A percentile compares a stretch with the other conserved stretches of the same genome.
Evolutionary conservation across 768 basidiomycete species (phyloP).

Genomic region (Coprinopsis sp.): DNA sequence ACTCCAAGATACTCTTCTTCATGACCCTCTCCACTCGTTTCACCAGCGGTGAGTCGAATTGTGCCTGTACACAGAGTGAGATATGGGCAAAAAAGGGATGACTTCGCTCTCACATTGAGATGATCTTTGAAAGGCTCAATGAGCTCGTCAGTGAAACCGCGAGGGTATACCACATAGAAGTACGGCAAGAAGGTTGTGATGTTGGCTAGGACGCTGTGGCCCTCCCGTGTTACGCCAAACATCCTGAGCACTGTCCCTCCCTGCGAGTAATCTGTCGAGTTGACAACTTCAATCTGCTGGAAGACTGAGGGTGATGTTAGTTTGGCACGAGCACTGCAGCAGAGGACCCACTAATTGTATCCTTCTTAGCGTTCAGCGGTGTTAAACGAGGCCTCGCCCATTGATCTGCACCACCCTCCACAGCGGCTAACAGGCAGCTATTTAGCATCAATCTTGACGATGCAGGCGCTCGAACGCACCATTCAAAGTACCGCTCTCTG

Average conservation of each 20-base stretch:
- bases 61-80: slow-evolving; percentile 20
- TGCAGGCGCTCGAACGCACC: neutral
- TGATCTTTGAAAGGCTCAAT: slow-evolving; percentile 56
- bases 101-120: slow-evolving; percentile 60
- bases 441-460: neutral
- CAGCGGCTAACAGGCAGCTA: slow-evolving; percentile 33
- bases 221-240: slow-evolving; percentile 90
- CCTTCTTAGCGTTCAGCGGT: slow-evolving; percentile 51
- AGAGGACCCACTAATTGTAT: slow-evolving; percentile 58
- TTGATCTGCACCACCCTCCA: slow-evolving; percentile 72
- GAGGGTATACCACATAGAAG: slow-evolving; percentile 86
- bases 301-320: slow-evolving; percentile 52
- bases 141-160: slow-evolving; percentile 73
- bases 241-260: slow-evolving; percentile 52
- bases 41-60: slow-evolving; percentile 25
- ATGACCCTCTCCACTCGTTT: slow-evolving; percentile 53
- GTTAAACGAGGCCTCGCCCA: slow-evolving; percentile 67
- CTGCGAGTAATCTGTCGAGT: slow-evolving; percentile 42
- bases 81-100: neutral
- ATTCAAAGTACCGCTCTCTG: slow-evolving; percentile 33
- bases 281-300: slow-evolving; percentile 94
- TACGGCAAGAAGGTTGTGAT: slow-evolving; percentile 86
- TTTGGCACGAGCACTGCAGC: neutral
- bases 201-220: slow-evolving; percentile 84
- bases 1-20: slow-evolving; percentile 82